A percentile compares a stretch with the other conserved stretches of the same genome.
Evolutionary conservation across 495 filamentous ascomycete species (phyloP).

Genomic region (Emericellopsis terricola): DNA sequence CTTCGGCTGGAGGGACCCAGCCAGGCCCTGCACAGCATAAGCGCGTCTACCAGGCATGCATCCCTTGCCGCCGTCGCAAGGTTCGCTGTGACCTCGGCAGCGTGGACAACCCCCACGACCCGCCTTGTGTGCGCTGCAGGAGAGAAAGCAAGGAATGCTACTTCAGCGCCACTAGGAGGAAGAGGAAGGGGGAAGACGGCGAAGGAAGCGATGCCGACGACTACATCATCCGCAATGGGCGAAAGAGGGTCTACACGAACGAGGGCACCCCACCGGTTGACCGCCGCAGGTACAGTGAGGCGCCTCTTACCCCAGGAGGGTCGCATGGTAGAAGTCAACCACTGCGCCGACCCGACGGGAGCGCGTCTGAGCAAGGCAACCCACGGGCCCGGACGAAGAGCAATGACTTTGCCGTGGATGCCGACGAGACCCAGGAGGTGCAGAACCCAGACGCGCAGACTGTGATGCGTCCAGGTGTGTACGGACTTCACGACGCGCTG

Average conservation of each 20-base stretch:
- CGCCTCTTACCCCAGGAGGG: slow-evolving; percentile 44
- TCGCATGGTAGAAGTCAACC: slow-evolving; percentile 39
- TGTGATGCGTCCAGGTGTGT: slow-evolving; percentile 44
- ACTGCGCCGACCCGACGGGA: slow-evolving; percentile 27
- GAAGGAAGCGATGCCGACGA: slow-evolving; percentile 31
- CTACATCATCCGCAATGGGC: slow-evolving; percentile 34
- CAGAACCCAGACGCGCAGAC: slow-evolving; percentile 43
- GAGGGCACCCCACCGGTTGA: slow-evolving; percentile 18
- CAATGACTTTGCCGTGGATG: slow-evolving; percentile 19
- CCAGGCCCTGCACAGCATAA: slow-evolving; percentile 33
- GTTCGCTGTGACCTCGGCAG: slow-evolving; percentile 87
- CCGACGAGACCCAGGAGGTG: slow-evolving; percentile 24
- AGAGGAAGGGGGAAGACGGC: slow-evolving; percentile 62
- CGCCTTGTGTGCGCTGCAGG: slow-evolving; percentile 84
- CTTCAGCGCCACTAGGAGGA: slow-evolving; percentile 90
- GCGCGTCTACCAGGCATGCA: slow-evolving; percentile 72
- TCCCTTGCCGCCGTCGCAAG: slow-evolving; percentile 79
- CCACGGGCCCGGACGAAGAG: no score
- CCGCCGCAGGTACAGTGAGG: slow-evolving; percentile 23
- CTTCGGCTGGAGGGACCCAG: slow-evolving; percentile 4
- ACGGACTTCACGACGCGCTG: slow-evolving; percentile 52
- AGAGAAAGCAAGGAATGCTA: slow-evolving; percentile 89
- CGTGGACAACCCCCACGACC: slow-evolving; percentile 86
- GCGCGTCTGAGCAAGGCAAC: slow-evolving; percentile 9
- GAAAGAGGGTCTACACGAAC: slow-evolving; percentile 26